Conservation (phyloP, 1,139 yeast species). For the Geotrichum australiense region DNA sequence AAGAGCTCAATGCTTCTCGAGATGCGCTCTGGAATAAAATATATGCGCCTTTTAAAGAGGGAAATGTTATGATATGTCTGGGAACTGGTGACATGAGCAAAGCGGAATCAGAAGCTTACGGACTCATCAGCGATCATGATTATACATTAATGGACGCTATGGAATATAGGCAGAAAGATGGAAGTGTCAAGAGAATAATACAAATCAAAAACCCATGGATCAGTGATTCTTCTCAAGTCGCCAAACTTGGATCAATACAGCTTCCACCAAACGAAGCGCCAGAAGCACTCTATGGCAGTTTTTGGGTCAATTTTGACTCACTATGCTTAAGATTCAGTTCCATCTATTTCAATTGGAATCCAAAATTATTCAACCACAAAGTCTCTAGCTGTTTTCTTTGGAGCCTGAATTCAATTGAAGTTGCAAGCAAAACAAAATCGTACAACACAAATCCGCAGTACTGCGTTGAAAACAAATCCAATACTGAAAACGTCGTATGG, state of each 20-base stretch:
- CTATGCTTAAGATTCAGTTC: slow-evolving; percentile 46
- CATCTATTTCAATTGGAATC: slow-evolving; percentile 66
- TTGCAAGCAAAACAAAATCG: slow-evolving; percentile 13
- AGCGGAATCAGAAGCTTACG: slow-evolving; percentile 36
- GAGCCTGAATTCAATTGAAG: slow-evolving; percentile 19
- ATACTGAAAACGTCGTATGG: slow-evolving; percentile 39
- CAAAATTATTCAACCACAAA: slow-evolving; percentile 34
- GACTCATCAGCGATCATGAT: slow-evolving; percentile 60
- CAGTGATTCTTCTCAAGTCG: slow-evolving; percentile 18
- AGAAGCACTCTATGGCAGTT: slow-evolving; percentile 20
- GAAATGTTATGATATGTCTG: slow-evolving; percentile 47
- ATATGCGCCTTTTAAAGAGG: slow-evolving; percentile 31
- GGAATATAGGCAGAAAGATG: slow-evolving; percentile 21
- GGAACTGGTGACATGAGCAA: slow-evolving; percentile 56
- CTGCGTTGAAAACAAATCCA: slow-evolving; percentile 36
- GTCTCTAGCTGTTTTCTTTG: slow-evolving; percentile 35
- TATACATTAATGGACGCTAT: slow-evolving; percentile 46
- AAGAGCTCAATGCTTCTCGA: slow-evolving; percentile 26
- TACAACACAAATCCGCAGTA: slow-evolving; percentile 46
- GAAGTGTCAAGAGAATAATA: slow-evolving; percentile 23
- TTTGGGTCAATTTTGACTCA: slow-evolving; percentile 34
- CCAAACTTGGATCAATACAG: slow-evolving; percentile 13
- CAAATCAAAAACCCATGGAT: slow-evolving; percentile 53
- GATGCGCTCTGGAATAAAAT: slow-evolving; percentile 36
- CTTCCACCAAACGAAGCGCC: slow-evolving; percentile 16